Conservation (phyloP, 768 basidiomycete genomes). For the Lactifluus echinatus region DNA sequence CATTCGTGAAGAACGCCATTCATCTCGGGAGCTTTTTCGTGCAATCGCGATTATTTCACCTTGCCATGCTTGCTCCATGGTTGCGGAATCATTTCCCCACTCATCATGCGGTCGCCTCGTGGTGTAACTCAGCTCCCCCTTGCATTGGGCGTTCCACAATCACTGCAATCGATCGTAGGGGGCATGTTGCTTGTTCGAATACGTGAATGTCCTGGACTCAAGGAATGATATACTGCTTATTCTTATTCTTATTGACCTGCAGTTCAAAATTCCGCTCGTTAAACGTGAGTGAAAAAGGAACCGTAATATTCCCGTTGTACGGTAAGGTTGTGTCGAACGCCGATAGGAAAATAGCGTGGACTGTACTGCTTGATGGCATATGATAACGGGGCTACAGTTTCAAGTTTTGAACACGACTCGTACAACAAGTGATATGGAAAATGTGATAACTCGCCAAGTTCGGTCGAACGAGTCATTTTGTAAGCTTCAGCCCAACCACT, state of each 20-base stretch:
- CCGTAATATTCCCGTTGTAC: background rate
- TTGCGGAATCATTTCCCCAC: background rate
- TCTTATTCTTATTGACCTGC: too few species aligned
- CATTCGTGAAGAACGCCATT: background rate
- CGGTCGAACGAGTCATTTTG: background rate
- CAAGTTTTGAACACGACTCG: background rate
- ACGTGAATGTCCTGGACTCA: background rate
- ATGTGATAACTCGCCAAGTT: background rate
- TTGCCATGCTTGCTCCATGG: background rate
- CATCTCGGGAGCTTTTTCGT: background rate
- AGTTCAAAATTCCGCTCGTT: background rate
- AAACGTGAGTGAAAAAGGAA: background rate
- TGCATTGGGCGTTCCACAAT: background rate
- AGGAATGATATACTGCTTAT: background rate
- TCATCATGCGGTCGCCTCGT: background rate
- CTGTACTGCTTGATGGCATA: background rate
- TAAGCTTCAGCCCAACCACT: conserved; percentile 23
- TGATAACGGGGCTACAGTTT: background rate
- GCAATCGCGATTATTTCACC: background rate
- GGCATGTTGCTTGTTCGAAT: background rate
- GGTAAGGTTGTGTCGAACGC: background rate
- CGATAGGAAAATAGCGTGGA: background rate
- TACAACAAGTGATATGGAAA: background rate
- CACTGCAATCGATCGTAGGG: background rate
- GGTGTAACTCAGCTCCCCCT: background rate